Conservation (phyloP, 73 alveolate species). For the Paraurostyla sp. region DNA sequence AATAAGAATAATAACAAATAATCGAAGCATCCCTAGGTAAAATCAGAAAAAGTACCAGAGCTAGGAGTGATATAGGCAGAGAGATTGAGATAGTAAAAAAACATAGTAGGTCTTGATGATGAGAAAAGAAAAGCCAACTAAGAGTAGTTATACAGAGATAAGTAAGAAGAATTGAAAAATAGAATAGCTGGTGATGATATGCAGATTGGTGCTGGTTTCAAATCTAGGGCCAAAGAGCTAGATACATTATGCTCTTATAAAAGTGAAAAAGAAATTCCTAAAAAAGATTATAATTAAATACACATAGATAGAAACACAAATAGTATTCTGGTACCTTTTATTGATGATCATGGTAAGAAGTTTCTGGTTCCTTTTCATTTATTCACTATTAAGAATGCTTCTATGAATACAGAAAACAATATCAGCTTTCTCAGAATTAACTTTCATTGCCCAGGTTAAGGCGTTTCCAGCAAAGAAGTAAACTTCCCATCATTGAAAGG, state of each 20-base stretch:
- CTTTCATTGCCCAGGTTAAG: conserved; percentile 84
- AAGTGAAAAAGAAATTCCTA: conserved; percentile 84
- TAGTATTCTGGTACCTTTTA: conserved; percentile 89
- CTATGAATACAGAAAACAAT: conserved; percentile 87
- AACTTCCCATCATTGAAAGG: conserved; percentile 87
- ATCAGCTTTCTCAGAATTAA: conserved; percentile 85
- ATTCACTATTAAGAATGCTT: conserved; percentile 87
- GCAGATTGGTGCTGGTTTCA: conserved; percentile 55
- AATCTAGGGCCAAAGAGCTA: conserved; percentile 69
- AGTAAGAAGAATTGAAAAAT: conserved; percentile 87
- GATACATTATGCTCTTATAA: conserved; percentile 82
- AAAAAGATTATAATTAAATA: conserved; percentile 82
- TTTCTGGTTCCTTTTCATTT: conserved; percentile 92
- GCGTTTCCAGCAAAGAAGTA: conserved; percentile 59
- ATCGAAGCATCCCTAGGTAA: neutral
- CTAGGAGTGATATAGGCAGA: conserved; percentile 72
- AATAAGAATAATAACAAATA: neutral
- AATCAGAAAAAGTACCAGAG: neutral
- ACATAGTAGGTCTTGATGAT: conserved; percentile 72
- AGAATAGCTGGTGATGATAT: conserved; percentile 78
- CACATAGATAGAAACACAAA: conserved; percentile 78
- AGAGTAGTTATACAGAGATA: conserved; percentile 77
- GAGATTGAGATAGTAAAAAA: conserved; percentile 81
- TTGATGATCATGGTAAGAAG: conserved; percentile 55
- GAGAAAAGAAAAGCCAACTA: conserved; percentile 89